Base-by-base conservation (phyloP, 192 early-diverging fungal species). In the Umbelopsis sp. region DNA sequence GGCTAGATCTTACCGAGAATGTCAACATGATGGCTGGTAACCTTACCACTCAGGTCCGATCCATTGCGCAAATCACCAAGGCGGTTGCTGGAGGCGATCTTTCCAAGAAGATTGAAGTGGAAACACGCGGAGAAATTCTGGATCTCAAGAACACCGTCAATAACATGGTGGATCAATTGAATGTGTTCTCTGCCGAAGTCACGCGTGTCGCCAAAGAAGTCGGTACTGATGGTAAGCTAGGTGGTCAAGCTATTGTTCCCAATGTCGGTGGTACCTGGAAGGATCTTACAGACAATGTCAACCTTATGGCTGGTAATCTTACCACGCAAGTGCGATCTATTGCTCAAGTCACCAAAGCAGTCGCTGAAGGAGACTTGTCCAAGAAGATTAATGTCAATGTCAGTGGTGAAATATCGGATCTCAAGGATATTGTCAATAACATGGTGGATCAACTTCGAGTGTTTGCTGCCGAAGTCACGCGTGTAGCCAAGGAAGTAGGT, bases 211-310 rank as follows among this genome's bases (percentile, higher is more conserved):
- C 89, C 1, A 76, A 80, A 10, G 86, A 87, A 71, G 89, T 91
- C 21, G 89, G 89, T 36, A 88, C 83, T 0, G 87, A 91, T 45
- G 92, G 92, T 32, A 90, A 89, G 53, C 79, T 94, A 25, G 92
- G 92, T 41, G 92, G 84, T 20, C 90, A 92, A 74, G 92, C 91
- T 0, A 8, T 74, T 22, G 73, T 74, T 0, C 74, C 74, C 2
- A 76, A 77, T 70, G 80, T 87, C 38, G 72, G 80, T 11, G 88
- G 88, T 11, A 88, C 84, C 0, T 90, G 88, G 88, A 85, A 82
- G 65, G 81, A 84, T 66, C 70, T 90, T 21, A 90, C 88, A 0
- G 82, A 88, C 43, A 87, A 84, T 36, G 88, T 90, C 67, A 90
- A 90, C 52, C 67, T 72, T 10, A 90, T 90, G 88, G 86, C 88